Base-by-base conservation (phyloP, 352 stramenopile genomes). In the Phytopythium litorale region DNA sequence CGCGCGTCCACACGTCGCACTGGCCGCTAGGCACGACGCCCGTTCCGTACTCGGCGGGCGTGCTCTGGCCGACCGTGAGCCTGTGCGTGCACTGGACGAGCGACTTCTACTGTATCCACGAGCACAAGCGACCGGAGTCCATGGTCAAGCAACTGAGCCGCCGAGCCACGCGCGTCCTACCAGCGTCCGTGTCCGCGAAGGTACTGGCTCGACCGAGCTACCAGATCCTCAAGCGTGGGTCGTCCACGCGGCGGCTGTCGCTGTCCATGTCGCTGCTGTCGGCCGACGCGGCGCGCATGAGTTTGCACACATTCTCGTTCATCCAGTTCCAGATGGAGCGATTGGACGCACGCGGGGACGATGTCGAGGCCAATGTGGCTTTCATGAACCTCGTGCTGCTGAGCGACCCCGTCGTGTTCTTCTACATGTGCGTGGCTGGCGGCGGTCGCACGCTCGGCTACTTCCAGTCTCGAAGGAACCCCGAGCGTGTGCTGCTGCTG, bases 351-450 rank as follows among this genome's bases (percentile, higher is more conserved):
- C 62, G 68, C 3, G 61, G 58, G 6, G 59, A 75, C 40, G 56
- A 63, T 21, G 62, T 77, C 8, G 62, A 71, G 35, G 63, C 67
- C 4, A 74, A 74, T 23, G 60, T 76, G 18, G 67, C 72, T 0
- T 72, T 79, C 42, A 75, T 79, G 63, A 81, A 73, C 37, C 53
- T 74, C 13, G 68, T 76, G 21, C 40, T 73, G 6, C 68, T 81
- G 71, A 81, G 71, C 23, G 71, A 79, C 42, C 73, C 73, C 4
- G 50, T 81, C 7, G 68, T 74, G 13, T 79, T 68, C 57, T 56
- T 77, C 54, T 65, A 60, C 16, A 28, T 67, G 28, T 37, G 35
- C 35, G 35, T 56, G 25, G 50, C 50, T 13, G 32, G 50, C 23
- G 50, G 50, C 28, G 50, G 28, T 11, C 50, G n/a, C 4, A 42